phyloP scores from a whole-genome alignment of 75 land plant genomes.

The Pinus taeda region DNA sequence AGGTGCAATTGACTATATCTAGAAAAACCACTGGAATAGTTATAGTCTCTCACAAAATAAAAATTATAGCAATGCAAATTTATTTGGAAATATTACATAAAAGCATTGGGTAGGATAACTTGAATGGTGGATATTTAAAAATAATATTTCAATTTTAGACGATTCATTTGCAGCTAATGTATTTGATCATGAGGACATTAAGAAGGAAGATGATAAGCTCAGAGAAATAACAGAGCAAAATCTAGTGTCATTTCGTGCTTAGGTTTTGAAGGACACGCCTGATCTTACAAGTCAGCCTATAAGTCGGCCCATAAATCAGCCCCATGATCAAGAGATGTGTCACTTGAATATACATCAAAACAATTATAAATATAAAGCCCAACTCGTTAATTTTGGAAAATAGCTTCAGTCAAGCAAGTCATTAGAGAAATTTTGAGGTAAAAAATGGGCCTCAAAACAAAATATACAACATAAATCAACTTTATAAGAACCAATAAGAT shows the following conservation, averaged over 20 bases:
- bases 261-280: constrained; percentile 80
- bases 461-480: no score
- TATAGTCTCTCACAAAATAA: constrained; percentile 71
- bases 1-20: no score
- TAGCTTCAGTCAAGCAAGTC: no score
- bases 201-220: constrained; percentile 41
- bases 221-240: constrained; percentile 79
- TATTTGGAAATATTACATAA: constrained; percentile 81
- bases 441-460: no score
- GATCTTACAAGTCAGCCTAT: no score
- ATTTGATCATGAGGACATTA: constrained; percentile 2
- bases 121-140: neutral
- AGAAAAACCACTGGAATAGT: constrained; percentile 86
- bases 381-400: no score
- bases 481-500: no score
- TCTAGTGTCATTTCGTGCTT: constrained; percentile 78
- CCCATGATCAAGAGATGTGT: no score
- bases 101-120: constrained; percentile 37
- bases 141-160: constrained; percentile 4
- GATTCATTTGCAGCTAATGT: constrained; percentile 12
- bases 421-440: no score
- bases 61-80: constrained; percentile 76
- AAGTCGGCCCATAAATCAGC: no score
- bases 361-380: no score
- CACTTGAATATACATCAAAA: no score